These are phyloP conservation scores for Protomyces inouyei DNA, from an alignment of 1,139 yeast species.

Conservation along the genomic window DNA sequence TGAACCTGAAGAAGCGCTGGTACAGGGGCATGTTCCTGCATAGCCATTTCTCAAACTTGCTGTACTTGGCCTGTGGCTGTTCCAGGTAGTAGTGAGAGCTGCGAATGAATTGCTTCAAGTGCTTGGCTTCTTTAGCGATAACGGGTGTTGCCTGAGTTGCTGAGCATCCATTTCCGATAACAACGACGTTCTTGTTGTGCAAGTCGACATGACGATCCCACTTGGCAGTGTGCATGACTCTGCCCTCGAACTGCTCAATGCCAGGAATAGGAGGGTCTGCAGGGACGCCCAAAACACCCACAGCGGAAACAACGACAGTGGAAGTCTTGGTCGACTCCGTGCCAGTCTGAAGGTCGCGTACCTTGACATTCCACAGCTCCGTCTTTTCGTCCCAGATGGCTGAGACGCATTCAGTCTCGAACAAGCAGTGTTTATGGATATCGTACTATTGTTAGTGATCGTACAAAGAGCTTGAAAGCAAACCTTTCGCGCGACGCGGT, in stretches of 20 bases:
- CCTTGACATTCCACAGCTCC: conserved; percentile 33
- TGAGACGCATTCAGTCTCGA: conserved; percentile 10
- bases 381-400: conserved; percentile 33
- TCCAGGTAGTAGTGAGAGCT: background rate
- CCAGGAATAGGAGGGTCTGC: conserved; percentile 35
- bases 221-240: conserved; percentile 34
- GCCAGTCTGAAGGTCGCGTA: conserved; percentile 30
- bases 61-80: background rate
- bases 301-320: conserved; percentile 30
- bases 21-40: background rate
- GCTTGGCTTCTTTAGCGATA: background rate
- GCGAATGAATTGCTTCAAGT: conserved; percentile 5
- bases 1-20: background rate
- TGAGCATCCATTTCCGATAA: conserved; percentile 37
- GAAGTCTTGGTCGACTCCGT: conserved; percentile 24
- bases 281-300: conserved; percentile 35
- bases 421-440: background rate
- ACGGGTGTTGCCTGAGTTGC: conserved; percentile 36
- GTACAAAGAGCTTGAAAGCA: conserved; percentile 30
- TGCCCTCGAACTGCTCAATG: conserved; percentile 34
- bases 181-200: conserved; percentile 35
- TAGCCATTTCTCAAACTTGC: background rate
- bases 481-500: conserved; percentile 33
- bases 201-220: conserved; percentile 35
- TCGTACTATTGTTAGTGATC: conserved; percentile 17